These are phyloP conservation scores for Pyrenochaeta sp. DNA, from an alignment of 2,329 filamentous ascomycete species.

Conservation along the genomic window DNA sequence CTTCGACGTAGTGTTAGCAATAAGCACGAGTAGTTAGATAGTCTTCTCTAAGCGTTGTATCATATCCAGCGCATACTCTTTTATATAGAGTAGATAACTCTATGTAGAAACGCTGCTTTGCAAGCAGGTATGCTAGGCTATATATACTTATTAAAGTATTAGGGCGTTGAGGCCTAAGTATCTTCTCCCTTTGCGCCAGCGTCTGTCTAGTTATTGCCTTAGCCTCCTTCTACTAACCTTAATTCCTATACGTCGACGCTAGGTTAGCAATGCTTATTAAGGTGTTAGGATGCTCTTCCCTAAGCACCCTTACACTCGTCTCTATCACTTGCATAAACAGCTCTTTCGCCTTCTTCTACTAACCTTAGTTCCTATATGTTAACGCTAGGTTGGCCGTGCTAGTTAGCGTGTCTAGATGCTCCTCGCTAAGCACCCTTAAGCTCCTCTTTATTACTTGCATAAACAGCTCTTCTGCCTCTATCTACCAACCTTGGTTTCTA, in stretches of 20 bases:
- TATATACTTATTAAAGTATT: slow-evolving; percentile 12
- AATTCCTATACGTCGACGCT: not conserved
- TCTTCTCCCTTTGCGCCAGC: slow-evolving; percentile 4
- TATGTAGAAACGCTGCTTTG: slow-evolving; percentile 2
- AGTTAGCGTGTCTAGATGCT: slow-evolving; percentile 15
- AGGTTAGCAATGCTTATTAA: slow-evolving; percentile 1
- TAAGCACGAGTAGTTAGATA: slow-evolving; percentile 2
- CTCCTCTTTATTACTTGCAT: slow-evolving; percentile 21
- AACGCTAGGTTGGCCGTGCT: slow-evolving; percentile 9
- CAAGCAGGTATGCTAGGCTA: slow-evolving; percentile 7
- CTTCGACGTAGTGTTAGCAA: slow-evolving; percentile 3
- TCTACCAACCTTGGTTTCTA: slow-evolving; percentile 19
- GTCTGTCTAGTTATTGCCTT: slow-evolving; percentile 1
- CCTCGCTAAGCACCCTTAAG: slow-evolving; percentile 8
- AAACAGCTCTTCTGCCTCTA: slow-evolving; percentile 19
- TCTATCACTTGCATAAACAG: no score
- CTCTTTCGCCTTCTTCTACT: no score
- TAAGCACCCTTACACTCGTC: slow-evolving; percentile 5
- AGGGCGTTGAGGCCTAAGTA: slow-evolving; percentile 6
- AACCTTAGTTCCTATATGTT: no score
- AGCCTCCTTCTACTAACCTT: slow-evolving; percentile 4
- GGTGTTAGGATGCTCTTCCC: not conserved
- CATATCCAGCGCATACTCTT: slow-evolving; percentile 5
- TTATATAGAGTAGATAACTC: slow-evolving; percentile 3
- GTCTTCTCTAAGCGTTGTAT: slow-evolving; percentile 2